These are phyloP conservation scores for Solanum pimpinellifolium DNA, from an alignment of 257 asterid species.

Conservation along the genomic window DNA sequence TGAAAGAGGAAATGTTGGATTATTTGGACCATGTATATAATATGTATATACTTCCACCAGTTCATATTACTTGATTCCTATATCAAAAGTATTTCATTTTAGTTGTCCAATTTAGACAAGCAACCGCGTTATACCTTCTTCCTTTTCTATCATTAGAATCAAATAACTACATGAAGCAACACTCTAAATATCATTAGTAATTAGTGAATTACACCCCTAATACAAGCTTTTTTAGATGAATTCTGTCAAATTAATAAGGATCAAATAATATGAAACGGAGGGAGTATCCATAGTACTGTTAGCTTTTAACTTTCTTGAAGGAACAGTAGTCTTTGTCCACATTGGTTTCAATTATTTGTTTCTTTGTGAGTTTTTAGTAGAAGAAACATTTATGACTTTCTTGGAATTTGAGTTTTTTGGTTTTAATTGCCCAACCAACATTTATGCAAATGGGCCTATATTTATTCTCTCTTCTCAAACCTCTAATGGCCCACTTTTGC, in stretches of 20 bases:
- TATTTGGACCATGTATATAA: not conserved
- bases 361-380: not conserved
- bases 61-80: not conserved
- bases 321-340: not conserved
- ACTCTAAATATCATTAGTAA: too few species aligned
- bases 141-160: not conserved
- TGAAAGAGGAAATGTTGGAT: conserved; percentile 7
- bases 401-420: not conserved
- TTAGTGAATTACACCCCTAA: not conserved
- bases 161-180: not conserved
- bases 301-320: not conserved
- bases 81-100: not conserved
- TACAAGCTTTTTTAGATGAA: too few species aligned
- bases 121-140: too few species aligned
- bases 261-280: not conserved
- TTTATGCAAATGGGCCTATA: not conserved
- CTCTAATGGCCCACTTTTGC: not conserved
- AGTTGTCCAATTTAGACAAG: not conserved
- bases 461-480: not conserved
- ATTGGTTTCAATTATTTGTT: not conserved
- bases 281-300: not conserved
- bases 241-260: rapidly evolving
- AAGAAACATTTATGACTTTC: not conserved
- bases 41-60: not conserved
- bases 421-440: not conserved